These are phyloP conservation scores for Globisporangium uncinulatum DNA, from an alignment of 352 stramenopile genomes.

Conservation along the genomic window DNA sequence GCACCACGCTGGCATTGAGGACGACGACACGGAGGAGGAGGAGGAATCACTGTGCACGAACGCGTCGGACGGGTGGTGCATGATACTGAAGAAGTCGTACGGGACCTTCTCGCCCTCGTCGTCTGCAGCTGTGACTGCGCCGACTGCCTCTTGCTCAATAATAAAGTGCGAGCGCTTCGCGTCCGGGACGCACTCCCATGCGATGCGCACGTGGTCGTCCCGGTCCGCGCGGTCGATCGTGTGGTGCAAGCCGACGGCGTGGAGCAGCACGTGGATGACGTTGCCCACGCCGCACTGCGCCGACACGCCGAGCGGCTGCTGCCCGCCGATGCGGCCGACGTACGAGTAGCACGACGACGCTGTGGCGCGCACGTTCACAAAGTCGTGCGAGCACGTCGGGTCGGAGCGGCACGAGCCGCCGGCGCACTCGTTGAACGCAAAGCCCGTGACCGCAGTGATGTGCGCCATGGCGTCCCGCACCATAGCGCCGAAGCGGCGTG, in stretches of 20 bases:
- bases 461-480: constrained; percentile 57
- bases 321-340: constrained; percentile 64
- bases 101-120: constrained; percentile 21
- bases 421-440: constrained; percentile 49
- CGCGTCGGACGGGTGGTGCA: constrained; percentile 67
- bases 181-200: constrained; percentile 74
- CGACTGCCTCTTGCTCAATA: constrained; percentile 30
- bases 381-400: constrained; percentile 45
- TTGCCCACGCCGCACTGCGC: constrained; percentile 67
- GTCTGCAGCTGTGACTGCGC: constrained; percentile 10
- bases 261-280: constrained; percentile 73
- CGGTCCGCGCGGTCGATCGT: constrained; percentile 64
- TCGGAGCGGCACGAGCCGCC: constrained; percentile 43
- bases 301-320: constrained; percentile 61
- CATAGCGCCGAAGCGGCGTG: constrained; percentile 27
- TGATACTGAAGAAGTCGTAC: constrained; percentile 86
- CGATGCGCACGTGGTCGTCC: constrained; percentile 69
- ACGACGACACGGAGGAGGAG: no score
- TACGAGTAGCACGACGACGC: constrained; percentile 73
- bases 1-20: constrained; percentile 37
- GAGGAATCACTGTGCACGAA: constrained; percentile 44
- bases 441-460: constrained; percentile 57
- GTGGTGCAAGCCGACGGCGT: constrained; percentile 67
- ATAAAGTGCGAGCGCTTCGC: constrained; percentile 63
- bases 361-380: constrained; percentile 46